Base-by-base conservation (phyloP, 192 early-diverging fungal species). In the Thamnidium elegans region DNA sequence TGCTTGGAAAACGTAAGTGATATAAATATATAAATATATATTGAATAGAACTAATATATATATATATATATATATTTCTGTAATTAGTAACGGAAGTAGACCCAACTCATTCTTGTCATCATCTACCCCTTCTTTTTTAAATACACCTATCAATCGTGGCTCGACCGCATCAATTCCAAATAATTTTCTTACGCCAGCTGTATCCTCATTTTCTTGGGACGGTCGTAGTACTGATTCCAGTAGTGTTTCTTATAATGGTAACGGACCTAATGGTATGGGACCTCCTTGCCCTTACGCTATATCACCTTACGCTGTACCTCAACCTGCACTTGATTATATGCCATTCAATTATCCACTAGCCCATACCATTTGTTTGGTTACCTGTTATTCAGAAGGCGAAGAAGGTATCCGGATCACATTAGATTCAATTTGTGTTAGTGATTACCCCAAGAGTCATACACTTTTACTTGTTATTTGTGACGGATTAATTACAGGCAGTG, bases 351-450 rank as follows among this genome's bases (percentile, higher is more conserved):
- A 79, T 47, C 70, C 66, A 36, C 44, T 79, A n/a, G 71, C 73
- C 3, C 78, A 83, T 64, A 86, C 86, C 4, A 79, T 95, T 55
- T 81, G 91, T 47, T 76, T 95, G 48, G 90, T 97, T 3, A 91
- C 93, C 1, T 92, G 90, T 69, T 97, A 97, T 74, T 96, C 94
- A 13, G 95, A 96, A 70, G 90, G 89, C 50, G 84, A 88, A 51
- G 80, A 81, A 32, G 90, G 90, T 20, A 84, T 94, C 34, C 81
- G 88, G 19, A 90, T 80, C 15, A 96, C 95, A 6, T 81, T 94
- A 52, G 90, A 92, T 72, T 95, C 92, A 43, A 78, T 97, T 34
- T 90, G 90, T 26, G 65, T 72, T 9, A 87, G 89, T 10, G 84
- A 92, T 63, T 97, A 94, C 71, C 89, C 90, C 54, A 84, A 90